Evolutionary conservation across 306 rosid genomes (phyloP), one percentile per base, ranked within the genome.

Genomic region (Rosa persica): DNA sequence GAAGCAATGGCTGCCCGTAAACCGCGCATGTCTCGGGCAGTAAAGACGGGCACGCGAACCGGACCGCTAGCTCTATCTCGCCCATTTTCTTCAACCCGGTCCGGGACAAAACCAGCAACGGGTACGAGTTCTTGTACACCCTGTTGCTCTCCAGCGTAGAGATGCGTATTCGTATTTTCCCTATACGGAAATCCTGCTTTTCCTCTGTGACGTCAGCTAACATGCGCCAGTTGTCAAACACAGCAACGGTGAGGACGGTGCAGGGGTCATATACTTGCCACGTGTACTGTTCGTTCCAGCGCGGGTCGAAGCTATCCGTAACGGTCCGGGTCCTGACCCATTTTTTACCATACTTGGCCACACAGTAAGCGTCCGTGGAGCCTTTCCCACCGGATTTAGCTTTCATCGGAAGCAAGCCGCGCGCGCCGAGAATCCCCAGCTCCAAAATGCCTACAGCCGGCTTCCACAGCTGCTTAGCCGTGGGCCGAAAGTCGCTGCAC

Each of bases 401-500:
- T 68, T 85, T 88, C 86, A 88, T 89, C 0, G 99, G 98, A 3
- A 95, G 91, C 13, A 95, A 84, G 8, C 90, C 88, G 0, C 96
- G 93, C 16, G 94, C 97, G 19, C 99, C 98, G 6, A 93, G 87
- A 70, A 95, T 95, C n/a, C 99, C 99, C 0, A 95, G 86, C 83
- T 95, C 99, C 3, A 95, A 79, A 52, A 95, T 87, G 48, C 99
- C 99, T 12, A 95, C 68, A 1, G 99, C 67, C 7, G 98, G 90
- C 83, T 93, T 93, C 98, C 98, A 93, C 0, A 95, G 83, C 78
- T 91, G 97, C 84, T 95, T 95, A 0, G 99, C 98, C 43, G 99
- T 91, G 40, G 98, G 93, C 0, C 99, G 90, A 67, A 95, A 93
- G 17, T 95, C 99, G 47, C 99, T 95, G 85, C 98, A 91, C 85